Conservation (phyloP, 495 filamentous ascomycete species). For the Platismatia glauca region DNA sequence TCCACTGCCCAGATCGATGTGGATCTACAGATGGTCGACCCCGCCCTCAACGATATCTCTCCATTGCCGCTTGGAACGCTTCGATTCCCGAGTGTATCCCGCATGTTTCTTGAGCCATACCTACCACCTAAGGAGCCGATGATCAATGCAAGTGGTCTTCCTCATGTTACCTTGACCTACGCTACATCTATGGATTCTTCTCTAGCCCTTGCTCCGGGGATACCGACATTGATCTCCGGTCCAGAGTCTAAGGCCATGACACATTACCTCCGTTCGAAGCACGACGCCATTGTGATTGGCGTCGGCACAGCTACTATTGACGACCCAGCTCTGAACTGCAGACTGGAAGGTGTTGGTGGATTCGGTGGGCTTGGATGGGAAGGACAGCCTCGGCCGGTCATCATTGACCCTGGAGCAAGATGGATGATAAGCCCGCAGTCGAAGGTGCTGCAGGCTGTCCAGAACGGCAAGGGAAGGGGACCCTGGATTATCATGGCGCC, state of each 20-base stretch:
- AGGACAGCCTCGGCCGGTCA: constrained; percentile 65
- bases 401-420: constrained; percentile 64
- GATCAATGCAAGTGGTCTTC: constrained; percentile 28
- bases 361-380: constrained; percentile 44
- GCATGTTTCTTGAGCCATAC: constrained; percentile 43
- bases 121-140: constrained; percentile 32
- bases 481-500: constrained; percentile 59
- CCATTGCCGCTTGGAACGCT: constrained; percentile 37
- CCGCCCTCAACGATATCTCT: constrained; percentile 14
- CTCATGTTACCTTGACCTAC: constrained; percentile 70
- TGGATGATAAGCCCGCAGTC: constrained; percentile 54
- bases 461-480: constrained; percentile 57
- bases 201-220: constrained; percentile 63
- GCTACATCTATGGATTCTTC: constrained; percentile 81
- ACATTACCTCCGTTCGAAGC: constrained; percentile 71
- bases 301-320: constrained; percentile 76
- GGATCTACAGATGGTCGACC: constrained; percentile 18
- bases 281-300: constrained; percentile 79
- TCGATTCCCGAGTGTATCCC: constrained; percentile 35
- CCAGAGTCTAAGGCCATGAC: constrained; percentile 80
- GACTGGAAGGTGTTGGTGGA: constrained; percentile 50
- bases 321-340: constrained; percentile 74
- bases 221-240: constrained; percentile 71
- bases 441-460: constrained; percentile 56
- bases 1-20: constrained; percentile 16